Evolutionary conservation across 805 yeast species (phyloP), one percentile per base, ranked within the genome.

Genomic region (Starmera dryadoides): DNA sequence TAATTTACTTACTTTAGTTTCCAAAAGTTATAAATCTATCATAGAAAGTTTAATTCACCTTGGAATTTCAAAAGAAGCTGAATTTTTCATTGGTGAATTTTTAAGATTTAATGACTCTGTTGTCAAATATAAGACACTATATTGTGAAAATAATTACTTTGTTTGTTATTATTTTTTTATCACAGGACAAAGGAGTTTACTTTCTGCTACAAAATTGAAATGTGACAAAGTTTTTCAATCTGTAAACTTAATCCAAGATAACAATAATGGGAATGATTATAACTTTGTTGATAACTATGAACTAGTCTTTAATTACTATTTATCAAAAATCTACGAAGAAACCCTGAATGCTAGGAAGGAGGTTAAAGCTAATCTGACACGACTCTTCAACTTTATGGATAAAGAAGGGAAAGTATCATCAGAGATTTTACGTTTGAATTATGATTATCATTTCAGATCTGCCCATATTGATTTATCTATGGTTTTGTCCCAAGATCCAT

Each of bases 31-130:
- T 45, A 55, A 59, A 6, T 39, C 41, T 3, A 56, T 76, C 20
- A 58, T 77, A 18, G 54, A 62, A 4, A 49, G 63, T 1, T 63
- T 68, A 38, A 57, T 66, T 14, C 70, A 66, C 29, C 51, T 76
- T 30, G 88, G 89, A 0, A 50, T 79, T 3, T 60, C 78, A 0
- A 75, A 75, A 44, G 87, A 82, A 40, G 68, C 79, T 35, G 68
- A 70, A 3, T 77, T 67, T 50, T 81, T 71, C 55, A 45, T 69
- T 3, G 62, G 62, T 6, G 89, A 83, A 47, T 62, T 75, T 20
- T 15, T 16, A 4, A 55, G 45, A 31, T 44, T 53, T 30, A 55
- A 49, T 32, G 36, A 45, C 2, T 39, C 57, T 0, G 36, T 49
- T 10, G 17, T 33, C 8, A 46, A 41, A 12, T 34, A 39, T 33